phyloP scores from a whole-genome alignment of 1,139 yeast species.

The Torulaspora pretoriensis region DNA sequence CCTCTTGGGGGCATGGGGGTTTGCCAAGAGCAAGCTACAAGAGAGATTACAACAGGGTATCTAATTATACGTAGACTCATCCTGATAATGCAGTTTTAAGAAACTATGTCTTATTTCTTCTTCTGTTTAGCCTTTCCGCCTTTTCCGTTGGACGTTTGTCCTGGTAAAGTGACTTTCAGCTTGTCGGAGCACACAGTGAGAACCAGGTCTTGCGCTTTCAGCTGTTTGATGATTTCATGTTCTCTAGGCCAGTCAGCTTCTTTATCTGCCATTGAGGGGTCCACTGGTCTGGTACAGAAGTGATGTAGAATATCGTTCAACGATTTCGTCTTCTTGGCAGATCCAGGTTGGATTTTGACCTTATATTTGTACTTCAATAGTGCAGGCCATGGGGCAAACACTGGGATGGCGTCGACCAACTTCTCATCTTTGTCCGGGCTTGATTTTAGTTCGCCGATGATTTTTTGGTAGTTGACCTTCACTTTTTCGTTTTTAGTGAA shows the following conservation, averaged over 20 bases:
- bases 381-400: slow-evolving; percentile 91
- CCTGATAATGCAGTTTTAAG: neutral
- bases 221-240: slow-evolving; percentile 50
- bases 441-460: slow-evolving; percentile 41
- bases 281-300: slow-evolving; percentile 56
- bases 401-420: slow-evolving; percentile 65
- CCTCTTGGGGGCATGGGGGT: slow-evolving; percentile 78
- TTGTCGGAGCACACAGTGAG: slow-evolving; percentile 52
- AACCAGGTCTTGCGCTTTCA: slow-evolving; percentile 55
- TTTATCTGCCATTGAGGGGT: slow-evolving; percentile 46
- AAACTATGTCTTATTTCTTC: slow-evolving; percentile 7
- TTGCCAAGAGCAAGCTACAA: slow-evolving; percentile 81
- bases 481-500: slow-evolving; percentile 40
- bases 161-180: slow-evolving; percentile 43
- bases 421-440: slow-evolving; percentile 40
- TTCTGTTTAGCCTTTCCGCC: slow-evolving; percentile 22
- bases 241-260: slow-evolving; percentile 70
- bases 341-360: slow-evolving; percentile 82
- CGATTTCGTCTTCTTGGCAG: slow-evolving; percentile 84
- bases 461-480: slow-evolving; percentile 32
- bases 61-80: slow-evolving; percentile 20
- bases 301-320: slow-evolving; percentile 61
- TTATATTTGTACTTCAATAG: slow-evolving; percentile 72
- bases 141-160: slow-evolving; percentile 26
- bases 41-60: slow-evolving; percentile 75